Evolutionary conservation across 192 early-diverging fungal species (phyloP).

Genomic region (Polychytrium aggregatum): DNA sequence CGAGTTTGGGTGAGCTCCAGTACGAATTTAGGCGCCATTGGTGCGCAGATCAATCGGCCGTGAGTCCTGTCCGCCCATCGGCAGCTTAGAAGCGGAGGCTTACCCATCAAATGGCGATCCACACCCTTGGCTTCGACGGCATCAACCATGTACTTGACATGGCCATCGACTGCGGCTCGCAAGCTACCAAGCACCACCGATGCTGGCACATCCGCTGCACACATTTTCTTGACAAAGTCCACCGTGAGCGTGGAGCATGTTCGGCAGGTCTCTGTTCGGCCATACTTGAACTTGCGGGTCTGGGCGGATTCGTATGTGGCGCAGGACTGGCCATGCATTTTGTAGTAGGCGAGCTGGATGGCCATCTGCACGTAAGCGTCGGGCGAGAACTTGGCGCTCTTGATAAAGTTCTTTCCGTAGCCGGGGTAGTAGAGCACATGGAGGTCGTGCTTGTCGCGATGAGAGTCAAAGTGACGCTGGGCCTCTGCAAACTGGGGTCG

Average conservation of each 20-base stretch:
- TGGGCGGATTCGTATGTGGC: conserved; percentile 92
- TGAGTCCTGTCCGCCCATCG: too few relatives aligned
- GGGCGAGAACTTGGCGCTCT: conserved; percentile 45
- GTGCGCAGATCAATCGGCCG: too few relatives aligned
- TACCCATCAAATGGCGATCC: conserved; percentile 87
- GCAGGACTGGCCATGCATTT: conserved; percentile 62
- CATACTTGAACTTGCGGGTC: conserved; percentile 84
- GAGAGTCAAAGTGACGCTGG: conserved; percentile 63
- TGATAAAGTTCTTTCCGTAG: conserved; percentile 93
- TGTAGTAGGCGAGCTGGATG: conserved; percentile 95
- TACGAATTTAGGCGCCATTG: too few relatives aligned
- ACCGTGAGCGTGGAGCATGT: conserved; percentile 63
- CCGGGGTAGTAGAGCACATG: conserved; percentile 69
- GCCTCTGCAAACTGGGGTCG: conserved; percentile 55
- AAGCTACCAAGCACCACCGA: conserved; percentile 5
- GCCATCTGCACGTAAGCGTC: conserved; percentile 66
- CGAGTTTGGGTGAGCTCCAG: too few relatives aligned
- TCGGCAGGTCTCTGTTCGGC: conserved; percentile 90
- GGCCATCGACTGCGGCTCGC: conserved; percentile 61
- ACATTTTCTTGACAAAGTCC: conserved; percentile 80
- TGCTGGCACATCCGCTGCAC: conserved; percentile 32
- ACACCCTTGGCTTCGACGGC: conserved; percentile 77
- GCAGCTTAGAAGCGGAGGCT: too few relatives aligned
- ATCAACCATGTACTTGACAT: conserved; percentile 73
- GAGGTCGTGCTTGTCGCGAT: conserved; percentile 72